Base-by-base conservation (phyloP, 768 basidiomycete species). In the Russula ochroleuca region DNA sequence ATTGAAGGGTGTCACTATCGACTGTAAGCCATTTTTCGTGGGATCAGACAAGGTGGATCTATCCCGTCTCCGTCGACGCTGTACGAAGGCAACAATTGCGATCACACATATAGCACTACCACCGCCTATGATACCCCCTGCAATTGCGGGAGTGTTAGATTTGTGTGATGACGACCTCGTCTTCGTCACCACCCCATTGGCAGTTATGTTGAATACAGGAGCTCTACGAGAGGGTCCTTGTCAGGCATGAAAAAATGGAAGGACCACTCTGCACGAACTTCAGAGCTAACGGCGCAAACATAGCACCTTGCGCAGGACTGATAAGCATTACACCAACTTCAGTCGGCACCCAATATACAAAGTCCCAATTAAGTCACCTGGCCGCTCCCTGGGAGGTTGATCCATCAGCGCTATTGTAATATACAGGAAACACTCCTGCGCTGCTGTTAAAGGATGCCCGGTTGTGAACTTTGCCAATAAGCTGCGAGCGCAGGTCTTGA, bases 201-300 rank as follows among this genome's bases (percentile, higher is more conserved):
- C 14, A 6, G 10, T 33, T 53, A 66, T 66, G 21, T 51, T n/a
- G 17, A 14, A 25, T 19, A 58, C 45, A 43, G 56, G 50, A 9
- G 19, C 49, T 23, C 63, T 64, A 54, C 8, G 15, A 45, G 10
- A 19, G 41, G 15, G 25, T 38, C 19, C 6, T n/a, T 8, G 28
- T 66, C 45, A 60, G 23, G 1, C 5, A n/a, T 28, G 31, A 23
- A 31, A 7, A 40, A 15, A n/a, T 21, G 11, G 5, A 28, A 35
- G 35, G 31, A 1, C 14, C 37, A 2, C 19, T 51, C 19, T 51
- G 25, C 25, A 63, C 69, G 57, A 31, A 70, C 70, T 35, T 65
- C 23, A 68, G 48, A 15, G 69, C 67, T 10, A 71, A 54, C n/a
- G 65, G 69, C 2, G 69, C 70, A 61, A 63, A 71, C 57, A 71